phyloP scores from a whole-genome alignment of 2,329 filamentous ascomycete species.

The Pseudogymnoascus sp. region DNA sequence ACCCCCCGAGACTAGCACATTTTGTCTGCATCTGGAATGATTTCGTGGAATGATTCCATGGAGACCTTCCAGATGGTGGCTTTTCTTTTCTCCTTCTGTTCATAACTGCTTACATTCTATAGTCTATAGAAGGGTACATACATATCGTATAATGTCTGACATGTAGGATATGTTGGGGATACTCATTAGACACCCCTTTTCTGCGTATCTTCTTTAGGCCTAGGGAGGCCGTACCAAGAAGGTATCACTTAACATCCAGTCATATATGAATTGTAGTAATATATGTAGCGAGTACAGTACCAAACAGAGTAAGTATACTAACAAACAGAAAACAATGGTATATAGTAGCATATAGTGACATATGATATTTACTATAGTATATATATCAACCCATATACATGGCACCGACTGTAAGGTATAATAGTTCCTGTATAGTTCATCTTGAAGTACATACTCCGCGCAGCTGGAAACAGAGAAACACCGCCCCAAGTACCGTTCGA shows the following conservation, averaged over 20 bases:
- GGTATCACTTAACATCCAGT: neutral
- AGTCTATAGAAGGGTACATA: neutral
- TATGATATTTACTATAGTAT: neutral
- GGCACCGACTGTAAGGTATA: neutral
- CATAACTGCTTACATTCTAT: neutral
- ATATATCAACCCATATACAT: neutral
- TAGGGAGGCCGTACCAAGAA: neutral
- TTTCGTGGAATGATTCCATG: neutral
- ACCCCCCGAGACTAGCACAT: neutral
- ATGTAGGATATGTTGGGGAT: neutral
- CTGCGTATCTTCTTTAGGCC: neutral
- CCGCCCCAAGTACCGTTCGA: neutral
- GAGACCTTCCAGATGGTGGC: neutral
- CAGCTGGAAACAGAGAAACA: neutral
- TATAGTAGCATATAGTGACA: neutral
- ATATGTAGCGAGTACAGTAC: neutral
- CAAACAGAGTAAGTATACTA: neutral
- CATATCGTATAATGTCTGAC: neutral
- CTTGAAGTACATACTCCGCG: neutral
- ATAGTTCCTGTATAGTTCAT: neutral
- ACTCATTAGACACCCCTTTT: neutral
- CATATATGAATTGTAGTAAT: neutral
- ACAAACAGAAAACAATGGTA: neutral
- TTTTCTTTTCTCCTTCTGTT: neutral
- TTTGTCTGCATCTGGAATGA: neutral